A percentile compares a stretch with the other conserved stretches of the same genome.
Evolutionary conservation across 495 filamentous ascomycete species (phyloP).

Genomic region (Xylona heveae): DNA sequence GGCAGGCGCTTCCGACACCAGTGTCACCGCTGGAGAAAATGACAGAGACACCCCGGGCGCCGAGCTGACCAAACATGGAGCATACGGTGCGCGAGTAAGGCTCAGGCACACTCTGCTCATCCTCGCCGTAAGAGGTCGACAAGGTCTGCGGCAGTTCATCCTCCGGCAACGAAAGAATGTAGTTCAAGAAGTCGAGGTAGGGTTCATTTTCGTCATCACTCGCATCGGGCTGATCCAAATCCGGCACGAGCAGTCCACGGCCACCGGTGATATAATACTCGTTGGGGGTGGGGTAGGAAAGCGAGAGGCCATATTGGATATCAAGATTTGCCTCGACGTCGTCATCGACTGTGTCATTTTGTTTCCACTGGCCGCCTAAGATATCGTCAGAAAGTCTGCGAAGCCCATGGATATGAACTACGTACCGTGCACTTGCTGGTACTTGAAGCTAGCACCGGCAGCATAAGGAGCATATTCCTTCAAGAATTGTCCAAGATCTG

Average conservation of each 20-base stretch:
- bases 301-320: slow-evolving; percentile 41
- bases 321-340: slow-evolving; percentile 59
- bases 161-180: slow-evolving; percentile 36
- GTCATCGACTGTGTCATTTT: slow-evolving; percentile 20
- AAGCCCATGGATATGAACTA: slow-evolving; percentile 41
- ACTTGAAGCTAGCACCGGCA: no score
- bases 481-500: slow-evolving; percentile 14
- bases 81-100: slow-evolving; percentile 48
- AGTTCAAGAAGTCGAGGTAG: slow-evolving; percentile 48
- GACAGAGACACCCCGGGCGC: slow-evolving; percentile 52
- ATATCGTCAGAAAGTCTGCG: no score
- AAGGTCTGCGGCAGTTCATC: slow-evolving; percentile 48
- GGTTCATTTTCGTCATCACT: slow-evolving; percentile 47
- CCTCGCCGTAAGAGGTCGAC: slow-evolving; percentile 63
- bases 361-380: slow-evolving; percentile 34
- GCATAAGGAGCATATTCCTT: slow-evolving; percentile 20
- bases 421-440: slow-evolving; percentile 16
- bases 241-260: slow-evolving; percentile 37
- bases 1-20: slow-evolving; percentile 43
- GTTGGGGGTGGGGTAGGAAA: slow-evolving; percentile 36
- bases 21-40: slow-evolving; percentile 53
- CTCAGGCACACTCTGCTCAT: slow-evolving; percentile 52
- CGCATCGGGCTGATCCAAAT: slow-evolving; percentile 30
- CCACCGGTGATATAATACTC: slow-evolving; percentile 48
- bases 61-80: slow-evolving; percentile 46